These are phyloP conservation scores for Neurospora crassa DNA, from an alignment of 2,329 filamentous ascomycete genomes.

Conservation along the genomic window DNA sequence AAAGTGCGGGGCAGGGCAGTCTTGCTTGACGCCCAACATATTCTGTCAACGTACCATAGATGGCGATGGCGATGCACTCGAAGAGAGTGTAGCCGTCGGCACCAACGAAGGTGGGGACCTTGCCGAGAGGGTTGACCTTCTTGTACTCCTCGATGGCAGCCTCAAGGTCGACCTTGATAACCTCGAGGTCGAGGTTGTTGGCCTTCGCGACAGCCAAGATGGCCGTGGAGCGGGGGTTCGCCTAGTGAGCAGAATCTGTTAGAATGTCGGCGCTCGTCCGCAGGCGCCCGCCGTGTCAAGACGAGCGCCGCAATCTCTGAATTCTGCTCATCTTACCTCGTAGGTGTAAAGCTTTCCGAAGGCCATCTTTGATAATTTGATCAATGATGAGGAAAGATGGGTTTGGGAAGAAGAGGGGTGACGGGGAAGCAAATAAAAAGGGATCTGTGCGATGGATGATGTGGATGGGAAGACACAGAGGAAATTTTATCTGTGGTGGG, in stretches of 20 bases:
- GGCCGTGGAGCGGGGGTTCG: constrained; percentile 80
- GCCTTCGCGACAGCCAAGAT: constrained; percentile 94
- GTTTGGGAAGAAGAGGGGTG: constrained; percentile 9
- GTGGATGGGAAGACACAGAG: constrained; percentile 7
- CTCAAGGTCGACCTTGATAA: constrained; percentile 60
- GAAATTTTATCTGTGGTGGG: constrained; percentile 19
- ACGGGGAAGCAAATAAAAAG: background rate
- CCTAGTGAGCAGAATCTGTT: constrained; percentile 37
- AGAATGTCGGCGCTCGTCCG: constrained; percentile 16
- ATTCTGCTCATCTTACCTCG: constrained; percentile 45
- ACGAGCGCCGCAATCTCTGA: background rate
- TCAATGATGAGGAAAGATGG: constrained; percentile 18
- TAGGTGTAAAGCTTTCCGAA: constrained; percentile 97
- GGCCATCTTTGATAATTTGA: constrained; percentile 58
- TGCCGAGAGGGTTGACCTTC: constrained; percentile 78
- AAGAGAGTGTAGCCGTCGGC: constrained; percentile 82
- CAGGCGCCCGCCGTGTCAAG: background rate
- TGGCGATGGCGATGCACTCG: constrained; percentile 88
- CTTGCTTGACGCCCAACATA: constrained; percentile 20
- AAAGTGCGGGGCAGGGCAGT: constrained; percentile 9
- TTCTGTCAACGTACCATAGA: constrained; percentile 74
- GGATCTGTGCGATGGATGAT: constrained; percentile 4
- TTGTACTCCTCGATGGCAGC: constrained; percentile 68
- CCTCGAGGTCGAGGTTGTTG: constrained; percentile 87
- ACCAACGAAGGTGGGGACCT: constrained; percentile 88